phyloP scores from a whole-genome alignment of 768 basidiomycete genomes.

The Trametes cingulata region DNA sequence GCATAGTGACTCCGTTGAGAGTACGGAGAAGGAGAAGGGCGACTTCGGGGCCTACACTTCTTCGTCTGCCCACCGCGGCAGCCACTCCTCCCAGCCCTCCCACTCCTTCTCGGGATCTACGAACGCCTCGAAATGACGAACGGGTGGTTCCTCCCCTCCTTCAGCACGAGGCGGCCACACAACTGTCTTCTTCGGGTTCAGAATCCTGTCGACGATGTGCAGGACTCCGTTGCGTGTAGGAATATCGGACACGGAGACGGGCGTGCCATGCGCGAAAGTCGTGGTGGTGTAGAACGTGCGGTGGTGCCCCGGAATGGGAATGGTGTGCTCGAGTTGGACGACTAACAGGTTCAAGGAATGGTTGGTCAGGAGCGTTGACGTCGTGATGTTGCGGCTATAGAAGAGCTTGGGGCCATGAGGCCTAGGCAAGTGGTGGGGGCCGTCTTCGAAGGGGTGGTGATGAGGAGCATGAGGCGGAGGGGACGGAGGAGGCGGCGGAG shows the following conservation, averaged over 20 bases:
- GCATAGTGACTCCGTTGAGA: no score
- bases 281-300: constrained; percentile 37
- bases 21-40: no score
- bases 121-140: background rate
- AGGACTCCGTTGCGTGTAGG: constrained; percentile 59
- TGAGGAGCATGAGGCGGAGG: constrained; percentile 2
- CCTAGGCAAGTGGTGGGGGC: background rate
- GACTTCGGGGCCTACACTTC: no score
- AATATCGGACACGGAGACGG: constrained; percentile 45
- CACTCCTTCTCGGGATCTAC: constrained; percentile 34
- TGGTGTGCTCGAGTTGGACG: constrained; percentile 41
- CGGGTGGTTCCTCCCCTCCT: background rate
- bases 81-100: constrained; percentile 51
- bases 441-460: constrained; percentile 33
- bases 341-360: constrained; percentile 48
- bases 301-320: constrained; percentile 38
- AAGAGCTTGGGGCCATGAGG: constrained; percentile 14
- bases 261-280: constrained; percentile 42
- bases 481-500: background rate
- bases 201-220: constrained; percentile 46
- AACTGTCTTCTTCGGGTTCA: constrained; percentile 37
- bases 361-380: constrained; percentile 45
- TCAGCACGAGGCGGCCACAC: background rate
- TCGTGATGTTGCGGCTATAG: constrained; percentile 26
- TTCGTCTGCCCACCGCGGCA: constrained; percentile 47